phyloP scores from a whole-genome alignment of 495 filamentous ascomycete genomes.

The Penicillium nucicola region DNA sequence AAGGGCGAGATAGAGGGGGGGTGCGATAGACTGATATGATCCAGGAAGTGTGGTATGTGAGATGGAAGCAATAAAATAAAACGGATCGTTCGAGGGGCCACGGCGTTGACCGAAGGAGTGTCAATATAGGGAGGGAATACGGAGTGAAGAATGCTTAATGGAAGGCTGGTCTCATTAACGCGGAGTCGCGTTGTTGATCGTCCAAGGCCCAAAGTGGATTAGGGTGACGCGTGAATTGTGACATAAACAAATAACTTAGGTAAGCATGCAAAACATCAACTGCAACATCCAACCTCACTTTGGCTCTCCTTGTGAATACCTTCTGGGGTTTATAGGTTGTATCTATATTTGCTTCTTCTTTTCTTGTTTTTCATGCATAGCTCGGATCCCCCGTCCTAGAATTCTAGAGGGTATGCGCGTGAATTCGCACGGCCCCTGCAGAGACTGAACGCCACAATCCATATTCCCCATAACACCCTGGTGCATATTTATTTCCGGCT shows the following conservation, averaged over 20 bases:
- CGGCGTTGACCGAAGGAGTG: constrained; percentile 1
- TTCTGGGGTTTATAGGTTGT: background rate
- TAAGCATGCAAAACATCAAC: constrained; percentile 6
- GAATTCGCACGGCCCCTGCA: constrained; percentile 1
- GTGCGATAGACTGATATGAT: no score
- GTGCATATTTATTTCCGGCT: background rate
- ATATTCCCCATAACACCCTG: background rate
- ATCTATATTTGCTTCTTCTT: no score
- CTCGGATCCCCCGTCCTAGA: no score
- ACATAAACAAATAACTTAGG: constrained; percentile 32
- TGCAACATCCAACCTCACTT: no score
- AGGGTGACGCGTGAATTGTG: constrained; percentile 29
- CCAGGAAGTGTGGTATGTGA: no score
- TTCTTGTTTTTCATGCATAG: no score
- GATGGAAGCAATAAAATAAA: no score
- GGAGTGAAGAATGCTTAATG: background rate
- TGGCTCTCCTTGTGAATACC: background rate
- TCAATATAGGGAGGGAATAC: background rate
- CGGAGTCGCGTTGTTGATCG: constrained; percentile 33
- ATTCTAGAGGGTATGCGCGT: no score
- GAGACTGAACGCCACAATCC: background rate
- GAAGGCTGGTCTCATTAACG: constrained; percentile 17
- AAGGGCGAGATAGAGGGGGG: background rate
- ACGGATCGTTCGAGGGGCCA: background rate
- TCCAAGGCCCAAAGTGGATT: constrained; percentile 19